phyloP scores from a whole-genome alignment of 148 eudicot species.

The Simmondsia chinensis region DNA sequence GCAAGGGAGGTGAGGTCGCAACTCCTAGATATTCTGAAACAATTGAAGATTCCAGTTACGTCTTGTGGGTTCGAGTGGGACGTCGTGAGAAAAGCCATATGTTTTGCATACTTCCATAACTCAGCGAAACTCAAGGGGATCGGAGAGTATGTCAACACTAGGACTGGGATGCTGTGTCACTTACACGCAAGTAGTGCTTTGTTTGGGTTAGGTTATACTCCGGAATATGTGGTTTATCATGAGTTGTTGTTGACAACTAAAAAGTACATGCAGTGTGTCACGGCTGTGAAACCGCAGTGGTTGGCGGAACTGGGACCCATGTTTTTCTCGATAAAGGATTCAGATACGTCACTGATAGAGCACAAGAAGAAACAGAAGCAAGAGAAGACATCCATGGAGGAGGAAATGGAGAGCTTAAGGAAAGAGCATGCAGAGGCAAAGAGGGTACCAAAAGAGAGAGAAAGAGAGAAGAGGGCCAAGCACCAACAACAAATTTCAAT shows the following conservation, averaged over 20 bases:
- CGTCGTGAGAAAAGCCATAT: slow-evolving; percentile 73
- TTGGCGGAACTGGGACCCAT: slow-evolving; percentile 89
- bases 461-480: slow-evolving; percentile 49
- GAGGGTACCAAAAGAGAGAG: slow-evolving; percentile 36
- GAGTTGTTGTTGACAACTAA: slow-evolving; percentile 80
- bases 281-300: slow-evolving; percentile 94
- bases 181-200: slow-evolving; percentile 89
- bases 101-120: slow-evolving; percentile 91
- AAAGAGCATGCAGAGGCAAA: slow-evolving; percentile 46
- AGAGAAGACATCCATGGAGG: slow-evolving; percentile 88
- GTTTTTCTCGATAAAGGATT: slow-evolving; percentile 92
- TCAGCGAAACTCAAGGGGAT: slow-evolving; percentile 82
- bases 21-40: slow-evolving; percentile 73
- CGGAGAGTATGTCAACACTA: slow-evolving; percentile 83
- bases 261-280: slow-evolving; percentile 97
- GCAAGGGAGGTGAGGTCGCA: slow-evolving; percentile 97
- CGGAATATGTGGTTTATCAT: slow-evolving; percentile 89
- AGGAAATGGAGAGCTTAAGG: slow-evolving; percentile 85
- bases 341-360: slow-evolving; percentile 80
- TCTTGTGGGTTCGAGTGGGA: slow-evolving; percentile 86
- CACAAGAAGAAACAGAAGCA: slow-evolving; percentile 92
- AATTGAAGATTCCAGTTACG: slow-evolving; percentile 58
- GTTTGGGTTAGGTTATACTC: slow-evolving; percentile 83
- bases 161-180: slow-evolving; percentile 90
- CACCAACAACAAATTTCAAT: slow-evolving; percentile 58